phyloP scores from a whole-genome alignment of 805 yeast species.

The Blastobotrys chiropterorum region DNA sequence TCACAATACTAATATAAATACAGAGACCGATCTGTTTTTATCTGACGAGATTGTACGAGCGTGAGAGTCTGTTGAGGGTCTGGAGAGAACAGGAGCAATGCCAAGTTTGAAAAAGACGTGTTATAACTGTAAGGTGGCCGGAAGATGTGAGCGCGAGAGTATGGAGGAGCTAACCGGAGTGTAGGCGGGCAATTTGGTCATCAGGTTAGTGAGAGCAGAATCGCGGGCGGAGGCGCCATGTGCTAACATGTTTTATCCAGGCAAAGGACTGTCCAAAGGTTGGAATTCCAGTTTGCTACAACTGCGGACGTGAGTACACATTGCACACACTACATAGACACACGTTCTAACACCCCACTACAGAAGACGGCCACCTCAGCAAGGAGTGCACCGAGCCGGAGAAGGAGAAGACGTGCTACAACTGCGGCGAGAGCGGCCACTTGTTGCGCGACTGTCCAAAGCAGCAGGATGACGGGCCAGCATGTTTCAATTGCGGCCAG shows the following conservation, averaged over 20 bases:
- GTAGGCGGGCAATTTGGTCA: slow-evolving; percentile 23
- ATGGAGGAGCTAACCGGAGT: slow-evolving; percentile 1
- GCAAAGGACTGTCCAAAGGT: slow-evolving; percentile 33
- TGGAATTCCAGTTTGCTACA: slow-evolving; percentile 34
- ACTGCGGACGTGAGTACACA: slow-evolving; percentile 30
- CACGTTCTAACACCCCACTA: background rate
- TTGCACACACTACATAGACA: background rate
- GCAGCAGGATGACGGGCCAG: slow-evolving; percentile 10
- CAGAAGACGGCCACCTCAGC: slow-evolving; percentile 66
- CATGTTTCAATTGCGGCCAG: slow-evolving; percentile 87
- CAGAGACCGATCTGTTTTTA: background rate
- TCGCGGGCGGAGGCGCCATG: background rate
- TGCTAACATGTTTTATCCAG: slow-evolving; percentile 14
- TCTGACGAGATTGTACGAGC: background rate
- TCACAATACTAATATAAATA: background rate
- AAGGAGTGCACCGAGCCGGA: slow-evolving; percentile 82
- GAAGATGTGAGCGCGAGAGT: background rate
- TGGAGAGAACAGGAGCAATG: background rate
- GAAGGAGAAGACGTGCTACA: slow-evolving; percentile 83
- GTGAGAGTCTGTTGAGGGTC: background rate
- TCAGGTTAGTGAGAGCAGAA: slow-evolving; percentile 10
- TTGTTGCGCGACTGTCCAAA: slow-evolving; percentile 69
- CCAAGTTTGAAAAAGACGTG: slow-evolving; percentile 23
- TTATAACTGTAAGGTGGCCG: slow-evolving; percentile 18
- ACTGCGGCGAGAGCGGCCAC: slow-evolving; percentile 88